These are phyloP conservation scores for Alternaria sp. DNA, from an alignment of 2,329 filamentous ascomycete genomes.

Conservation along the genomic window DNA sequence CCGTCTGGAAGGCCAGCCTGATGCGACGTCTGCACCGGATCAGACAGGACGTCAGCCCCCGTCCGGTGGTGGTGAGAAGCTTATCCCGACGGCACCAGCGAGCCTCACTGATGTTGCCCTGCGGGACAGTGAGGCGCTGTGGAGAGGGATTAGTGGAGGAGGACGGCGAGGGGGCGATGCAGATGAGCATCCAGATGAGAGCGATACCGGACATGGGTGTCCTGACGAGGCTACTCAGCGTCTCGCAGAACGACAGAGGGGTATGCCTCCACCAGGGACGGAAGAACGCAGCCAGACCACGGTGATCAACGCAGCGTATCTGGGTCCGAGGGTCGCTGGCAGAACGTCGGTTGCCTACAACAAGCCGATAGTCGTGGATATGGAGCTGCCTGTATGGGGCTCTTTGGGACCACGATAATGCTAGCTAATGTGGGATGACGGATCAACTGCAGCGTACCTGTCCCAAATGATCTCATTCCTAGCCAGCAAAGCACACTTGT, in stretches of 20 bases:
- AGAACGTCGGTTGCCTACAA: slow-evolving; percentile 68
- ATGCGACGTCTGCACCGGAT: slow-evolving; percentile 3
- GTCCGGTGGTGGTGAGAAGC: slow-evolving; percentile 26
- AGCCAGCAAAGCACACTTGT: slow-evolving; percentile 9
- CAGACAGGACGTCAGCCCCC: slow-evolving; percentile 17
- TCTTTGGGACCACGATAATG: slow-evolving; percentile 22
- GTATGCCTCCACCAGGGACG: slow-evolving; percentile 13
- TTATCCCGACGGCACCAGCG: slow-evolving; percentile 32
- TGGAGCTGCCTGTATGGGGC: slow-evolving; percentile 70
- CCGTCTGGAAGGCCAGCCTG: slow-evolving; percentile 27
- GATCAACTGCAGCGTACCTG: slow-evolving; percentile 18
- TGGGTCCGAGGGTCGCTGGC: slow-evolving; percentile 65
- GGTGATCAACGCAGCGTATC: slow-evolving; percentile 79
- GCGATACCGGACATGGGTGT: slow-evolving; percentile 26
- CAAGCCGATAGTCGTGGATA: slow-evolving; percentile 83
- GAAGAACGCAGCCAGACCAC: slow-evolving; percentile 69
- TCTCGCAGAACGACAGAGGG: not conserved
- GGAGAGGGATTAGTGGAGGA: slow-evolving; percentile 12
- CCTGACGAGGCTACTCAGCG: slow-evolving; percentile 27
- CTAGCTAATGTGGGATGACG: slow-evolving; percentile 18
- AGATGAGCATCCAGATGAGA: slow-evolving; percentile 16
- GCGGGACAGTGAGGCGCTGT: slow-evolving; percentile 28
- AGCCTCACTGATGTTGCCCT: slow-evolving; percentile 25
- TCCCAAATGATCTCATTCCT: slow-evolving; percentile 31
- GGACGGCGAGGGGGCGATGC: slow-evolving; percentile 20